Evolutionary conservation across 2,329 filamentous ascomycete species (phyloP).

Genomic region (Ophiostoma sp.): DNA sequence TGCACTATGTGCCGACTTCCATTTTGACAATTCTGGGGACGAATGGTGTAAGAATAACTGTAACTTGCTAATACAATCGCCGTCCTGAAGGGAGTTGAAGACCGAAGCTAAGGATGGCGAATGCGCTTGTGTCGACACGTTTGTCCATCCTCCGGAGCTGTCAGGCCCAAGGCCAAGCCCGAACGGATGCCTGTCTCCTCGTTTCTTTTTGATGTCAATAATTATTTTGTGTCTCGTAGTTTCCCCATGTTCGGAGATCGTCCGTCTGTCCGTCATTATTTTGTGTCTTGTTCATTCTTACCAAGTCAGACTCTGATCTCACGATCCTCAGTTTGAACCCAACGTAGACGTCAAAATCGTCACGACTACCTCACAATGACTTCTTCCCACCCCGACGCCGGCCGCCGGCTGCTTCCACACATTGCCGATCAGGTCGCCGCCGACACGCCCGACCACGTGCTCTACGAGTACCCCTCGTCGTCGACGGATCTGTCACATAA

Average conservation of each 20-base stretch:
- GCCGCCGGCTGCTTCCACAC: constrained; percentile 17
- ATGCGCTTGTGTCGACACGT: background rate
- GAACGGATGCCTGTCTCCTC: background rate
- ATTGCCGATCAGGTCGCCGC: constrained; percentile 16
- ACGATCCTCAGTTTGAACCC: background rate
- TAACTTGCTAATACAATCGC: background rate
- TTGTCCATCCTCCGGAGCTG: no score
- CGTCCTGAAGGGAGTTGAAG: background rate
- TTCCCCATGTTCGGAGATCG: no score
- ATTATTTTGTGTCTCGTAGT: no score
- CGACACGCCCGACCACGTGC: background rate
- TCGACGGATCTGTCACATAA: constrained; percentile 8
- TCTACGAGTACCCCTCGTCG: constrained; percentile 24
- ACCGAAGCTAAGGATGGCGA: background rate
- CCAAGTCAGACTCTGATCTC: background rate
- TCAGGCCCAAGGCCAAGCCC: background rate
- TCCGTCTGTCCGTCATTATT: no score
- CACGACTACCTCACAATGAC: background rate
- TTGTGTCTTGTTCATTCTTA: no score
- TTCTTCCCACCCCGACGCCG: background rate
- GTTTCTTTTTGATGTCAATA: no score
- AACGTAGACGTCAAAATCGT: no score
- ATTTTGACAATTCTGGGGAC: background rate
- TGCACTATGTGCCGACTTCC: background rate
- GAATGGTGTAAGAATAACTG: background rate